Base-by-base conservation (phyloP, 139 green algal species). In the Tetradesmus obliquus region DNA sequence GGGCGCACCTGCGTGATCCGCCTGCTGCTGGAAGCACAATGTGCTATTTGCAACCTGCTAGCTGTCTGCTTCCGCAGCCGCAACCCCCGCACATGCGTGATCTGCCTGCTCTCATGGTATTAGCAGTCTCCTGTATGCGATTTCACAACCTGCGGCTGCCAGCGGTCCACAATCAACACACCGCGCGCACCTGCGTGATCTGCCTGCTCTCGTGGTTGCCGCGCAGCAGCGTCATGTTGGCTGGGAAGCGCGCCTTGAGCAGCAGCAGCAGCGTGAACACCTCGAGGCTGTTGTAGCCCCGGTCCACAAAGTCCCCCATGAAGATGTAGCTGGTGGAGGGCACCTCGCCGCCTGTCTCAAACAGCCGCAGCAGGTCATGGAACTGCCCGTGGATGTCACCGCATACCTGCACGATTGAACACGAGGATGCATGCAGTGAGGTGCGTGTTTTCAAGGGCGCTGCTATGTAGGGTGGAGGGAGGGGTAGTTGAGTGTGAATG, bases 311-410 rank as follows among this genome's bases (percentile, higher is more conserved):
- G 92, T 99, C 98, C 2, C 98, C 98, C 98, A 99, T 99, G 94
- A 99, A 99, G 85, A 99, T 99, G 96, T 99, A 99, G 93, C 97
- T 99, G 15, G 98, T 99, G 86, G 81, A 89, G 15, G 98, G 98
- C 3, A 99, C 95, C 90, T 99, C 95, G 0, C 98, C 98, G 2
- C 98, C 98, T 0, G 97, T 99, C 9, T 99, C 94, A 93, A 99
- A 99, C 0, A 99, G 96, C 92, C 99, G 98, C 7, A 99, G 95
- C 85, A 99, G 88, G 91, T 99, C 98, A 91, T 99, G 99, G 85
- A 99, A 99, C 94, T 99, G 98, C 1, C 98, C 98, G 92, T 99
- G 98, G 85, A 99, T 99, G 94, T 99, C 98, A 7, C 98, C 98
- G 92, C 98, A 99, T 2, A 99, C 98, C 95, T 98, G 93, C 72